Base-by-base conservation (phyloP, 2,329 filamentous ascomycete species). In the Hirsutella rhossiliensis region DNA sequence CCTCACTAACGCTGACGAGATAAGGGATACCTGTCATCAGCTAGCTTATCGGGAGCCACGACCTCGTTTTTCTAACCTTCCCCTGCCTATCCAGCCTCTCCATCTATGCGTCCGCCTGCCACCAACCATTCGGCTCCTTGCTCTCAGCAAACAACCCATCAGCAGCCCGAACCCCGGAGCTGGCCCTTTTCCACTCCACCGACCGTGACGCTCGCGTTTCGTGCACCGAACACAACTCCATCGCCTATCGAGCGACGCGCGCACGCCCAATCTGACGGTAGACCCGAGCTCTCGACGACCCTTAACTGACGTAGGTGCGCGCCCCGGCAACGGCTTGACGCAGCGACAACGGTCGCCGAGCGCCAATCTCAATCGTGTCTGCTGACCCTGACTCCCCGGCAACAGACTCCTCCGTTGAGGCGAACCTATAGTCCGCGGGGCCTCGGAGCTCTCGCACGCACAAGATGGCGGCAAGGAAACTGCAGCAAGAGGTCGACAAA, bases 401-500 rank as follows among this genome's bases (percentile, higher is more conserved):
- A 12, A 37, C 20, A 27, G 27, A n/a, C 34, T 17, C 20, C 32
- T 28, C 23, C 11, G 36, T 37, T 37, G 34, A 37, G 12, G 15
- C 34, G 5, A 37, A 20, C 29, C 11, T 23, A 38, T 17, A 11
- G 20, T 30, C 15, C 34, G 34, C 41, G 29, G 40, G 30, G 28
- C 28, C 29, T 19, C 27, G 11, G 38, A 19, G 44, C 44, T 40
- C 46, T 40, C 40, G 38, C 48, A 41, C 38, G 46, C 43, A 43
- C 67, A 75, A 65, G 57, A 98, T 98, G 92, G 87, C 92, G 57
- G 86, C 86, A 63, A 81, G 92, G 64, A 98, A 98, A 75, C 78
- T 95, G 57, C 86, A 92, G 65, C 89, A 97, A 71, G 92, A 98
- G 71, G 90, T 97, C 58, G 92, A 98, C 62, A 95, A 96, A 72